A percentile compares a stretch with the other conserved stretches of the same genome.
These are phyloP conservation scores for Sungouiella thailandica DNA, from an alignment of 805 yeast species.

Conservation along the genomic window DNA sequence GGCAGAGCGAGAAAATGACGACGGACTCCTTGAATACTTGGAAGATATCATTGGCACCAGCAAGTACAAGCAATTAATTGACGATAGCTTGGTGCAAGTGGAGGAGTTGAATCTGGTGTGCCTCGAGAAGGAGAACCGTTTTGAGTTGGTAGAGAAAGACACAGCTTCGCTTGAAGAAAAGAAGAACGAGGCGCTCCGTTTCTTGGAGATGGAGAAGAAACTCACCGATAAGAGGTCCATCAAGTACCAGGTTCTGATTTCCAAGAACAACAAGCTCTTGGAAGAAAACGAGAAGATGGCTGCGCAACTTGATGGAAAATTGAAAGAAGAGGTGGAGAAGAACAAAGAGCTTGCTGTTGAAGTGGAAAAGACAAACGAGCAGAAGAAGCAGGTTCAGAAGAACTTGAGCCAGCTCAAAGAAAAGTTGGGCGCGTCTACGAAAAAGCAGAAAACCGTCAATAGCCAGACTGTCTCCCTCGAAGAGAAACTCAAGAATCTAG, in stretches of 20 bases:
- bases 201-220: constrained; percentile 59
- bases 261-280: constrained; percentile 37
- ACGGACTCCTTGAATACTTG: constrained; percentile 87
- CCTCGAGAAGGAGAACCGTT: constrained; percentile 73
- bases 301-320: constrained; percentile 34
- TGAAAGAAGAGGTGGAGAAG: constrained; percentile 40
- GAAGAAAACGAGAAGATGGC: constrained; percentile 33
- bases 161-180: constrained; percentile 58
- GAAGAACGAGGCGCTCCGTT: constrained; percentile 65
- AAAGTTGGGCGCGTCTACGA: constrained; percentile 18
- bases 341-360: constrained; percentile 29
- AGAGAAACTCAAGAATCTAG: constrained; percentile 68
- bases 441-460: constrained; percentile 27
- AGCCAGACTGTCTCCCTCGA: constrained; percentile 64
- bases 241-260: constrained; percentile 49
- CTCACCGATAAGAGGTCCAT: constrained; percentile 49
- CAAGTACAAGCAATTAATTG: constrained; percentile 72
- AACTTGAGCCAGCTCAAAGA: constrained; percentile 13
- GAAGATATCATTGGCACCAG: constrained; percentile 98
- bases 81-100: constrained; percentile 51
- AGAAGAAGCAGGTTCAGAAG: constrained; percentile 16
- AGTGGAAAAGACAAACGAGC: constrained; percentile 30
- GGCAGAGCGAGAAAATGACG: constrained; percentile 88
- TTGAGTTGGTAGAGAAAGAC: constrained; percentile 75
- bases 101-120: constrained; percentile 79